These are phyloP conservation scores for Tardiomyces depauwii DNA, from an alignment of 1,139 yeast genomes.

Conservation along the genomic window DNA sequence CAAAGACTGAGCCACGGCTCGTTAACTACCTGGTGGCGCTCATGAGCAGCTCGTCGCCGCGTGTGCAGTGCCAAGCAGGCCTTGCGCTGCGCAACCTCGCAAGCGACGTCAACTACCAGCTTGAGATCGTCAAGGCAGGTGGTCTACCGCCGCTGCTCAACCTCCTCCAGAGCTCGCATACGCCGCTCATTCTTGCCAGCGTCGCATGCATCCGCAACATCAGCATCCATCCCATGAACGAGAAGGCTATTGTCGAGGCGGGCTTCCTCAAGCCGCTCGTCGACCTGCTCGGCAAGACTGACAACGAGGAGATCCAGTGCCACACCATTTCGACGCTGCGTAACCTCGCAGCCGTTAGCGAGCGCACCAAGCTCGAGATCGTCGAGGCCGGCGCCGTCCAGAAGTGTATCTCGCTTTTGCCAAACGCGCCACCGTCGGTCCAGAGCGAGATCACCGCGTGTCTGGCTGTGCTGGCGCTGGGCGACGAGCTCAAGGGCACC, in stretches of 20 bases:
- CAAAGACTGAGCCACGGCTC: conserved; percentile 89
- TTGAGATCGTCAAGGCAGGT: conserved; percentile 90
- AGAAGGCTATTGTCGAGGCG: conserved; percentile 89
- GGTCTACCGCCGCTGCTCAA: conserved; percentile 89
- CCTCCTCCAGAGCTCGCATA: conserved; percentile 78
- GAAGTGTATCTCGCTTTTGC: conserved; percentile 80
- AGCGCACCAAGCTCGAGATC: conserved; percentile 82
- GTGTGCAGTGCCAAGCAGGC: conserved; percentile 98
- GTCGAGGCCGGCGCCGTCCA: conserved; percentile 94
- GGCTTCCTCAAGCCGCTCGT: conserved; percentile 91
- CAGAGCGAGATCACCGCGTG: conserved; percentile 97
- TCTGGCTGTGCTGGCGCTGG: conserved; percentile 90
- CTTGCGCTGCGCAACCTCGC: conserved; percentile 92
- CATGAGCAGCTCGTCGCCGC: conserved; percentile 81
- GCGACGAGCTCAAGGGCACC: conserved; percentile 86
- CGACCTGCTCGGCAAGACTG: conserved; percentile 68
- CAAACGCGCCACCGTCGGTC: conserved; percentile 63
- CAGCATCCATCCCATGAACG: conserved; percentile 92
- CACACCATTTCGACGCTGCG: conserved; percentile 94
- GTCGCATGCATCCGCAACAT: conserved; percentile 97
- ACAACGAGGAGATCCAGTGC: conserved; percentile 93
- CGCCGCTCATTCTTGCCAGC: conserved; percentile 87
- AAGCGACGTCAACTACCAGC: conserved; percentile 81
- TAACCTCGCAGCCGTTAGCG: conserved; percentile 91
- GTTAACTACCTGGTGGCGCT: conserved; percentile 78